phyloP scores from a whole-genome alignment of 768 basidiomycete species.

The Polyporus arcularius region DNA sequence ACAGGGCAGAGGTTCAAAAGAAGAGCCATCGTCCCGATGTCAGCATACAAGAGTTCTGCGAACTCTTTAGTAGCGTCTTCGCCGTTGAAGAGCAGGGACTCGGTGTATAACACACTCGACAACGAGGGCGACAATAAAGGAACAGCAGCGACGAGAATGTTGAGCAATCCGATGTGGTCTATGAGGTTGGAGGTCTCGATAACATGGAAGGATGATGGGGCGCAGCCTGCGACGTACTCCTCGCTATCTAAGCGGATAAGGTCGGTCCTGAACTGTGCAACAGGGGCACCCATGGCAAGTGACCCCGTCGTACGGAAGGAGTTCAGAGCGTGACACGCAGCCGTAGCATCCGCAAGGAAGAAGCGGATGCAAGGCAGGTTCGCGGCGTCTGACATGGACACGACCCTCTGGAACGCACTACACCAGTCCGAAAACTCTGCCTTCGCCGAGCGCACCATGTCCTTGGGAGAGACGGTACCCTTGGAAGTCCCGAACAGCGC shows the following conservation, averaged over 20 bases:
- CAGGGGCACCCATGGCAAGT: slow-evolving; percentile 24
- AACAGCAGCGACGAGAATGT: slow-evolving; percentile 39
- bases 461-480: slow-evolving; percentile 14
- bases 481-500: slow-evolving; percentile 24
- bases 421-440: slow-evolving; percentile 41
- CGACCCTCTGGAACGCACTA: slow-evolving; percentile 21
- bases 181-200: slow-evolving; percentile 53
- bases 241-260: slow-evolving; percentile 34
- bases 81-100: slow-evolving; percentile 38
- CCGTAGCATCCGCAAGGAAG: slow-evolving; percentile 42
- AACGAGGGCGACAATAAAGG: slow-evolving; percentile 37
- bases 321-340: slow-evolving; percentile 40
- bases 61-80: slow-evolving; percentile 36
- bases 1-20: slow-evolving; percentile 45
- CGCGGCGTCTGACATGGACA: slow-evolving; percentile 4
- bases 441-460: slow-evolving; percentile 33
- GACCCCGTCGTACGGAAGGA: not conserved
- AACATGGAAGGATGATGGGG: slow-evolving; percentile 42
- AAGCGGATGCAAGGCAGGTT: slow-evolving; percentile 37
- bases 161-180: slow-evolving; percentile 51
- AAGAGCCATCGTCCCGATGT: slow-evolving; percentile 42
- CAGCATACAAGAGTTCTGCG: slow-evolving; percentile 34
- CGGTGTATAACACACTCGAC: slow-evolving; percentile 41
- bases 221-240: slow-evolving; percentile 31
- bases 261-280: slow-evolving; percentile 37